Base-by-base conservation (phyloP, 768 basidiomycete species). In the Amanita pseudoporphyria region DNA sequence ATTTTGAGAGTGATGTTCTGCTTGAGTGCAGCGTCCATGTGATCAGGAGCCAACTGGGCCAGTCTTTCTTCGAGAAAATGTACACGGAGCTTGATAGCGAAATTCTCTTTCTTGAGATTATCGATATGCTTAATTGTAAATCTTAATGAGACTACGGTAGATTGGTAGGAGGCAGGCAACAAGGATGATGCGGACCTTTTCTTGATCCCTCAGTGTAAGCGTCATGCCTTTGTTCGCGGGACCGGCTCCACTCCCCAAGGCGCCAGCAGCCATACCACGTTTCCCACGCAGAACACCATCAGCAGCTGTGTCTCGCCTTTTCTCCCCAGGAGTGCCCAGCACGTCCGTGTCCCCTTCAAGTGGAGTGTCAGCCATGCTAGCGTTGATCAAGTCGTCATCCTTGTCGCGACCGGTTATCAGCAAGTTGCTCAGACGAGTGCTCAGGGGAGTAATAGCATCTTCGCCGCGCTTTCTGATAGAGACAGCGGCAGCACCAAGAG, bases 31-130 rank as follows among this genome's bases (percentile, higher is more conserved):
- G 87, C 85, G 59, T 96, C 87, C 62, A 94, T 87, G 60, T 96
- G 87, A 62, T 95, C 92, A 0, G 92, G 91, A 0, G 88, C 87
- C 42, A 93, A 80, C 58, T 89, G 82, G 2, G 86, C 85, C 13
- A 99, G 77, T 39, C 89, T 84, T 59, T 98, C 92, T 65, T 97
- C 90, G 37, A 96, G 78, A 62, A 96, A 95, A 61, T 96, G 92
- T 3, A 97, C 88, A 52, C 92, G 88, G 45, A 98, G 78, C 65
- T 97, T 96, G 62, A 99, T 83, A 60, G 84, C 86, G 64, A 98
- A 97, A 72, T 95, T 95, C 64, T 98, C 94, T 64, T 94, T 96
- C 71, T 95, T 93, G 59, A 93, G 79, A 54, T 82, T 82, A 67
- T 98, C 92, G 61, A 96, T 90, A 64, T 94, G 88, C 94, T 98